These are phyloP conservation scores for Allium sativum DNA, from an alignment of 106 monocot genomes.

Conservation along the genomic window DNA sequence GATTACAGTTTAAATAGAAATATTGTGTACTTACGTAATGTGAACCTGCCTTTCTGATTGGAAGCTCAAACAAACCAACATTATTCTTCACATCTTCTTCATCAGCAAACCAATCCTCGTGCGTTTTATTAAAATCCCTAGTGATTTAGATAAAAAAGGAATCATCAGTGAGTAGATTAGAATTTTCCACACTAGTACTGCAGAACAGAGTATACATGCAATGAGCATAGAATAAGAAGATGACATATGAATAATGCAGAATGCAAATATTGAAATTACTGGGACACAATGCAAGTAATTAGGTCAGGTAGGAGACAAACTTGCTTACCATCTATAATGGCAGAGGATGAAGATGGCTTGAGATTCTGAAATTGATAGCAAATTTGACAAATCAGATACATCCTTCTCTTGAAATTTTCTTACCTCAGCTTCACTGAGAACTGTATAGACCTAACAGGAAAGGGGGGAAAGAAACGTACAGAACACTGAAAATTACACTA, in stretches of 20 bases:
- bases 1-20: background rate
- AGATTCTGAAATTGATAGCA: background rate
- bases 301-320: background rate
- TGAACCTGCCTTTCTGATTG: background rate
- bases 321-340: conserved; percentile 4
- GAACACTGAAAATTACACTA: too few species aligned
- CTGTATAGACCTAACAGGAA: background rate
- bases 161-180: background rate
- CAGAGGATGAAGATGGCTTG: background rate
- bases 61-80: background rate
- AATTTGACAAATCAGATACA: background rate
- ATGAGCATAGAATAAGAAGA: background rate
- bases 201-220: background rate
- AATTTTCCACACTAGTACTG: background rate
- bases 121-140: background rate
- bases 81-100: background rate
- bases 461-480: background rate
- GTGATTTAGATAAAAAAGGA: background rate
- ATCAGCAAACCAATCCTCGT: background rate
- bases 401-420: background rate
- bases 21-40: background rate
- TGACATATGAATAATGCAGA: background rate
- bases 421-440: background rate
- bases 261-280: background rate
- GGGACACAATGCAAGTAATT: background rate